Percentiles rank a stretch among this genome's conserved stretches.
Evolutionary conservation across 2,329 filamentous ascomycete genomes (phyloP).

Genomic region (Fusarium luffae): DNA sequence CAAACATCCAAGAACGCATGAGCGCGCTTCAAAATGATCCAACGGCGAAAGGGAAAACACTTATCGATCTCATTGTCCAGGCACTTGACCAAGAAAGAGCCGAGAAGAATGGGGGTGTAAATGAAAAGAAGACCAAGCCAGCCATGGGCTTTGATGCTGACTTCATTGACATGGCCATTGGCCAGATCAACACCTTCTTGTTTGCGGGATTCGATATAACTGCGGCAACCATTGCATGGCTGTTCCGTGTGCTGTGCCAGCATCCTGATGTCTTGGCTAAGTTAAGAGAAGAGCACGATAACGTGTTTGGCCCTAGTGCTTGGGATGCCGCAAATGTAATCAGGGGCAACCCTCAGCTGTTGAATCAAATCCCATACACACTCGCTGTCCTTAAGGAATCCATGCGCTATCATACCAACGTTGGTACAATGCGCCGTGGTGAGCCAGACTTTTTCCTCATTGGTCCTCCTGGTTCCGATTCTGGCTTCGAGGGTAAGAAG

Average conservation of each 20-base stretch:
- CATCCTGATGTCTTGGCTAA: slow-evolving; percentile 47
- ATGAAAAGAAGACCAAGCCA: background rate
- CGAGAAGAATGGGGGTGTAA: background rate
- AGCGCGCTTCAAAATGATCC: slow-evolving; percentile 1
- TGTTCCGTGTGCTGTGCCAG: slow-evolving; percentile 47
- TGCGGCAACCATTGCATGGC: slow-evolving; percentile 50
- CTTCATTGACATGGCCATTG: slow-evolving; percentile 44
- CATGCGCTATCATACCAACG: slow-evolving; percentile 48
- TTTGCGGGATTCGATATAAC: slow-evolving; percentile 55
- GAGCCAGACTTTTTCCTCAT: slow-evolving; percentile 46
- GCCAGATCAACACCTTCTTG: slow-evolving; percentile 52
- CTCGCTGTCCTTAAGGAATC: slow-evolving; percentile 53
- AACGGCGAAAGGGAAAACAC: slow-evolving; percentile 20
- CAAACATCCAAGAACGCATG: slow-evolving; percentile 17
- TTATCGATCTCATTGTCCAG: slow-evolving; percentile 30
- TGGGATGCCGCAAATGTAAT: slow-evolving; percentile 36
- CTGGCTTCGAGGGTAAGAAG: slow-evolving; percentile 24
- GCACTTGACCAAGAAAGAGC: slow-evolving; percentile 19
- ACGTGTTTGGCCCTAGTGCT: slow-evolving; percentile 47
- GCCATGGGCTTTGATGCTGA: slow-evolving; percentile 33
- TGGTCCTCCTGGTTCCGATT: slow-evolving; percentile 18
- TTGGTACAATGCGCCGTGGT: slow-evolving; percentile 27
- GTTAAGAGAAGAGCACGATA: slow-evolving; percentile 52
- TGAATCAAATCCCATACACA: slow-evolving; percentile 52
- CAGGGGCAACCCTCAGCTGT: slow-evolving; percentile 34